Base-by-base conservation (phyloP, 2,329 filamentous ascomycete genomes). In the Colletotrichum godetiae region DNA sequence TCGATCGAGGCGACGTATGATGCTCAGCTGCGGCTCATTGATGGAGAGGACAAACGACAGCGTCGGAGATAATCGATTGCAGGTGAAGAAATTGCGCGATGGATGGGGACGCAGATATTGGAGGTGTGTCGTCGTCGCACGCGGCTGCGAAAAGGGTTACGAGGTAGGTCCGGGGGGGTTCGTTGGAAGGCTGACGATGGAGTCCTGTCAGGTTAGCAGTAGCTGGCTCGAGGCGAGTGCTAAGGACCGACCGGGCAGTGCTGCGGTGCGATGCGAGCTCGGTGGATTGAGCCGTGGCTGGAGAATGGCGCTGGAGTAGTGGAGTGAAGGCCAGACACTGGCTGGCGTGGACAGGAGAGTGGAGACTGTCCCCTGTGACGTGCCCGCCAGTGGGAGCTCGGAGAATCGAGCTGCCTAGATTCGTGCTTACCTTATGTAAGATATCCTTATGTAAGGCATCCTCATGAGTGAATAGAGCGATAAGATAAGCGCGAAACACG, bases 1-100 rank as follows among this genome's bases (percentile, higher is more conserved):
- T 74, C 72, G 70, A 69, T 69, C 68, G 67, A 73, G 70, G 60
- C 70, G 63, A 67, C 63, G 68, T 67, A 72, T 58, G 62, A 61
- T 63, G 52, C 58, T 67, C 37, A 72, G 35, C 33, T 70, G 57
- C 33, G 56, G 60, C 46, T 70, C 70, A 73, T 73, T 67, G 70
- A 46, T 52, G 56, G 24, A 35, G 33, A n/a, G 42, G 58, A 65
- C 59, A 62, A 49, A 70, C 33, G 56, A 60, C 53, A 57, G 60
- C 10, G 22, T 56, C 49, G 60, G 55, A 49, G 19, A 13, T 35
- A 24, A 33, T 11, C 11, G 55, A 15, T 4, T 5, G 55, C 15
- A 5, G 8, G 24, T 3, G 13, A 2, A 35, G 15, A 31, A 56
- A 55, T 46, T 29, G 58, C 53, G 58, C 57, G 52, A 53, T 53